These are phyloP conservation scores for Apostasia shenzhenica DNA, from an alignment of 106 monocot species.

Conservation along the genomic window DNA sequence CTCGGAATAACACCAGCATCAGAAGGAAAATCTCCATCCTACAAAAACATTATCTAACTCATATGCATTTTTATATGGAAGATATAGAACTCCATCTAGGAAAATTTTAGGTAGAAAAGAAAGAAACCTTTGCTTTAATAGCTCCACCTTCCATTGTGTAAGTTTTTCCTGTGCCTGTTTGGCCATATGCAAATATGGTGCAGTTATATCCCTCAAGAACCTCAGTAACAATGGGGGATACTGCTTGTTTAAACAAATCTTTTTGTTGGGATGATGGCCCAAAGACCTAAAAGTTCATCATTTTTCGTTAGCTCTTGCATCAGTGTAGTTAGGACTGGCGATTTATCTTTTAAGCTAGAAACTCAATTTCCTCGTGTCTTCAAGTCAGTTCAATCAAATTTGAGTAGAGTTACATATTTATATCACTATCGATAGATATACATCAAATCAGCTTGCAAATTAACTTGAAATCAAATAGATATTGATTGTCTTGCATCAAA, in stretches of 20 bases:
- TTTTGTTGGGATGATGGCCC: slow-evolving; percentile 53
- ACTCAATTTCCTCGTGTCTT: no score
- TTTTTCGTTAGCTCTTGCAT: no score
- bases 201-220: slow-evolving; percentile 24
- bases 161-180: slow-evolving; percentile 20
- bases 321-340: no score
- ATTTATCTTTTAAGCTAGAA: no score
- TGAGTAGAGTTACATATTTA: no score
- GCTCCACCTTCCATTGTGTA: slow-evolving; percentile 54
- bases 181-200: slow-evolving; percentile 19
- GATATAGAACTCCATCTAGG: no score
- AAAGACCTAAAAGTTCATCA: slow-evolving; percentile 31
- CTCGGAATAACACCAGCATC: slow-evolving; percentile 69
- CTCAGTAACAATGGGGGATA: slow-evolving; percentile 45
- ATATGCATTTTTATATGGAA: no score
- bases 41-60: not conserved
- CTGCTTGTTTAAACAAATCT: slow-evolving; percentile 46
- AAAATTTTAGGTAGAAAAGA: not conserved
- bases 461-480: no score
- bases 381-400: no score
- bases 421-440: no score
- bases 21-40: slow-evolving; percentile 52
- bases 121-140: not conserved
- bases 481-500: no score
- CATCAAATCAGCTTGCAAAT: no score